phyloP scores from a whole-genome alignment of 2,329 filamentous ascomycete genomes.

The Berkeleyomyces rouxiae region DNA sequence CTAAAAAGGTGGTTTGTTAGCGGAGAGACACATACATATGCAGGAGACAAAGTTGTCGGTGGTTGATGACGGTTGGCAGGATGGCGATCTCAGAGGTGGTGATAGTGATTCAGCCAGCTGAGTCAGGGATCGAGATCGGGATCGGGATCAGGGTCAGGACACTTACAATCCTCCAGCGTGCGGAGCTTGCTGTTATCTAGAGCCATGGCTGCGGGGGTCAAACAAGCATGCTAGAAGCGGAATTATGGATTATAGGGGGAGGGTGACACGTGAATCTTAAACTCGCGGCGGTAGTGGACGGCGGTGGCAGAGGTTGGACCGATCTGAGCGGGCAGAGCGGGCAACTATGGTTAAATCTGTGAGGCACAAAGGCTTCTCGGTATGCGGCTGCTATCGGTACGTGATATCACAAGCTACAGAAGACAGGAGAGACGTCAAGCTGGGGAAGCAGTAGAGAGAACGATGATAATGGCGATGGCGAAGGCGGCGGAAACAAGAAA shows the following conservation, averaged over 20 bases:
- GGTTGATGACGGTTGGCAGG: background rate
- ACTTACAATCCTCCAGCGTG: constrained; percentile 11
- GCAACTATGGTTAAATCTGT: too few species aligned
- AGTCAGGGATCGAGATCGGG: background rate
- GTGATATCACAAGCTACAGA: too few species aligned
- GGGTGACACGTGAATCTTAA: background rate
- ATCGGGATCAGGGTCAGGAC: background rate
- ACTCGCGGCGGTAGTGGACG: too few species aligned
- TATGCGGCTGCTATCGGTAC: too few species aligned
- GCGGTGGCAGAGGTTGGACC: too few species aligned
- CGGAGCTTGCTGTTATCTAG: constrained; percentile 5
- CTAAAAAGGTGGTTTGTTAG: constrained; percentile 19
- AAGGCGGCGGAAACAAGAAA: background rate
- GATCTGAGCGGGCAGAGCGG: too few species aligned
- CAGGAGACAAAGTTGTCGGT: background rate
- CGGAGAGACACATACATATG: background rate
- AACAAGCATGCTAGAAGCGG: constrained; percentile 3
- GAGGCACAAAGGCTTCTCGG: too few species aligned
- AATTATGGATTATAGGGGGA: background rate
- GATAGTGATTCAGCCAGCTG: background rate
- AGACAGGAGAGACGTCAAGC: background rate
- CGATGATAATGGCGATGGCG: background rate
- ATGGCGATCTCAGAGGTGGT: background rate
- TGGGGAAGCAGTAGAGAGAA: background rate
- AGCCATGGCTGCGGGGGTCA: constrained; percentile 5